Evolutionary conservation across 495 filamentous ascomycete species (phyloP).

Genomic region (Paragyromitra xinjiangensis): DNA sequence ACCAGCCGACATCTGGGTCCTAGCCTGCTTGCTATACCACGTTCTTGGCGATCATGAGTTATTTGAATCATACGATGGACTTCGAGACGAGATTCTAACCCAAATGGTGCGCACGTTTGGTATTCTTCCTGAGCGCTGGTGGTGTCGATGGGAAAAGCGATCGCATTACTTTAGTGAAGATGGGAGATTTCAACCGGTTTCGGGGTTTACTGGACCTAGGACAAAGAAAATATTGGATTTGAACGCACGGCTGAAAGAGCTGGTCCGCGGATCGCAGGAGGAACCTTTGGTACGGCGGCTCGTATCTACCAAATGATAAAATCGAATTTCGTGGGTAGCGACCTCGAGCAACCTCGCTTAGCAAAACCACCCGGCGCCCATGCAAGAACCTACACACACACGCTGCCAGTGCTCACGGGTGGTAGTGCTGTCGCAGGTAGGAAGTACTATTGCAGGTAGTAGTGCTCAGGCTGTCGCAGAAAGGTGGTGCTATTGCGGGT

Average conservation of each 20-base stretch:
- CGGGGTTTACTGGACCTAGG: not conserved
- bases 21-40: conserved; percentile 17
- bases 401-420: no score
- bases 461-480: no score
- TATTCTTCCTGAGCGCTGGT: conserved; percentile 9
- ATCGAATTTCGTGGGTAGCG: no score
- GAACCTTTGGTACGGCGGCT: no score
- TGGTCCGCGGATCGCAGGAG: not conserved
- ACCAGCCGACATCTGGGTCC: conserved; percentile 7
- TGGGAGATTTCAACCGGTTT: not conserved
- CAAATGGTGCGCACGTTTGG: not conserved
- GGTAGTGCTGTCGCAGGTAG: no score
- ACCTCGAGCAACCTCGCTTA: no score
- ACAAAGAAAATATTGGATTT: not conserved
- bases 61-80: not conserved
- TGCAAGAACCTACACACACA: no score
- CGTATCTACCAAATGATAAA: no score
- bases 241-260: not conserved
- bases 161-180: not conserved
- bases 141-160: conserved; percentile 11
- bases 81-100: not conserved
- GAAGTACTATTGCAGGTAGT: no score
- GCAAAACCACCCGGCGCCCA: no score
- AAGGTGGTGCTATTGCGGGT: no score
- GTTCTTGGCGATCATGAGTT: not conserved